A percentile compares a stretch with the other conserved stretches of the same genome.
phyloP scores from a whole-genome alignment of 768 basidiomycete species.

The Mycena alexandri region DNA sequence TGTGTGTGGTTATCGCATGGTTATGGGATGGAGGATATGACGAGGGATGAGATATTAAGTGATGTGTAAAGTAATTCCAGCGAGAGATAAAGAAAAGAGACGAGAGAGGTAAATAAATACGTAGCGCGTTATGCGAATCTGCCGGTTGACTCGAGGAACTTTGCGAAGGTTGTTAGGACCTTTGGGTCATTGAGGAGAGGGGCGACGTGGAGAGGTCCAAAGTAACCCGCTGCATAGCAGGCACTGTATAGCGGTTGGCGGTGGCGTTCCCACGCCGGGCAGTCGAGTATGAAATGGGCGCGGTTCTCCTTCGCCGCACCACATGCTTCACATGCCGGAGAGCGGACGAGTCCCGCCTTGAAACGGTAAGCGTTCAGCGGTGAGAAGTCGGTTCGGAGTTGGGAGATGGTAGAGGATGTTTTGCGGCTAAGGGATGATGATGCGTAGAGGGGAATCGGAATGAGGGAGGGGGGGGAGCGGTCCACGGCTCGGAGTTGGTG shows the following conservation, averaged over 20 bases:
- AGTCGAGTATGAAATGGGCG: neutral
- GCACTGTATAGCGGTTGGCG: neutral
- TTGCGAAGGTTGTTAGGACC: no score
- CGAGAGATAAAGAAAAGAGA: no score
- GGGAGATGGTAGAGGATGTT: neutral
- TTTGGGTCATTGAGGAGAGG: no score
- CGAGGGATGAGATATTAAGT: no score
- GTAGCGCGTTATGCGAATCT: no score
- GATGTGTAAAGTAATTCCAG: no score
- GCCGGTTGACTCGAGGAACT: no score
- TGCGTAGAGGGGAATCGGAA: neutral
- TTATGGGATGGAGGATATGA: no score
- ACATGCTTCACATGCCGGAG: neutral
- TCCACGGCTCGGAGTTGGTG: no score
- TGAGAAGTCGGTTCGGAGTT: slow-evolving; percentile 1
- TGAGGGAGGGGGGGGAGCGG: neutral
- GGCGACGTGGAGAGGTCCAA: no score
- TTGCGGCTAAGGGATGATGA: neutral
- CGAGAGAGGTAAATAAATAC: no score
- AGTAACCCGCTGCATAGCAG: neutral
- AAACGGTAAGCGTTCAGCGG: neutral
- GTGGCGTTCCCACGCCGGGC: neutral
- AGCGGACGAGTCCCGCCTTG: neutral
- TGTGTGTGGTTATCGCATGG: no score
- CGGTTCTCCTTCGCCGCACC: neutral